phyloP scores from a whole-genome alignment of 1,284 basidiomycete genomes.

The Volvariella surrecta region DNA sequence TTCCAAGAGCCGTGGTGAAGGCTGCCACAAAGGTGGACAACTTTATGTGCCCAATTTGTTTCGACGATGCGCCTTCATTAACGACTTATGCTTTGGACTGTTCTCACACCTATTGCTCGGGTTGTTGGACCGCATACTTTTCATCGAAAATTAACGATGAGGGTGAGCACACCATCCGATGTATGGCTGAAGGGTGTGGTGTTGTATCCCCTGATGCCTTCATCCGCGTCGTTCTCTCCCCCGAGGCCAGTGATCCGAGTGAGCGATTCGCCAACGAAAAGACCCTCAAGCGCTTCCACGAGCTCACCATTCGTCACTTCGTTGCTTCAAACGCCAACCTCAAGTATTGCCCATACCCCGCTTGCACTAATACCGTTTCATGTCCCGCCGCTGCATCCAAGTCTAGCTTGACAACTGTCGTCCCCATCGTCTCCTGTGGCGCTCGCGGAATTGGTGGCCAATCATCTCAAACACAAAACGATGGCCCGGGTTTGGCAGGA shows the following conservation, averaged over 20 bases:
- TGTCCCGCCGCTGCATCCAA: conserved; percentile 73
- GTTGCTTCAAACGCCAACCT: conserved; percentile 80
- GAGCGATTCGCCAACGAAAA: conserved; percentile 34
- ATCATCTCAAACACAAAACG: conserved; percentile 17
- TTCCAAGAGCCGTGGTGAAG: conserved; percentile 16
- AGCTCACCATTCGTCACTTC: conserved; percentile 84
- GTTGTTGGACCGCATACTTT: conserved; percentile 85
- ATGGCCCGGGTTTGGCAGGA: conserved; percentile 20
- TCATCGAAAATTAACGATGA: conserved; percentile 85
- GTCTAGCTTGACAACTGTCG: conserved; percentile 67
- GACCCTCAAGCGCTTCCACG: conserved; percentile 68
- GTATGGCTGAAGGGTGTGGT: conserved; percentile 89
- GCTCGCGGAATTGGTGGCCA: conserved; percentile 33
- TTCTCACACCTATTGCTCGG: conserved; percentile 76
- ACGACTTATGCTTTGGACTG: conserved; percentile 64
- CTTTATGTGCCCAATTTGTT: conserved; percentile 89
- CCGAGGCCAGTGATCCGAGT: conserved; percentile 16
- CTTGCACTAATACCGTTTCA: conserved; percentile 83
- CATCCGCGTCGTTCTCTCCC: conserved; percentile 32
- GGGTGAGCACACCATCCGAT: conserved; percentile 82
- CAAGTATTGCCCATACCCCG: conserved; percentile 89
- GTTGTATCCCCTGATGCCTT: conserved; percentile 67
- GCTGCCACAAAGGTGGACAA: conserved; percentile 26
- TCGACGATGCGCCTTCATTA: conserved; percentile 61
- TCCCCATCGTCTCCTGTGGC: conserved; percentile 86